Conservation (phyloP, 176 grass and related monocot species). For the Rhynchospora pubera region DNA sequence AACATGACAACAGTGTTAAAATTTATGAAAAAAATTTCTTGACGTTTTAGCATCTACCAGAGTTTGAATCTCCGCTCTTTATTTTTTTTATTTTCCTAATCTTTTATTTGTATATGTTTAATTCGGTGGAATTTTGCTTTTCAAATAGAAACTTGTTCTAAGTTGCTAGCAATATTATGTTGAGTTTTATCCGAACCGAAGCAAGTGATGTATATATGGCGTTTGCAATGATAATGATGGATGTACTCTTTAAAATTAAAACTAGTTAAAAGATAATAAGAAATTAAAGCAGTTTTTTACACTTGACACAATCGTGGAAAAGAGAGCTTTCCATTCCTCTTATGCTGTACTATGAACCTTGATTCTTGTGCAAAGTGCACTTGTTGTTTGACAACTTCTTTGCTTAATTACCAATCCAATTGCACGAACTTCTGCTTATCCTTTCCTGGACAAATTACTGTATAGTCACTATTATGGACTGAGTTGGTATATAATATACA, state of each 20-base stretch:
- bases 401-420: constrained; percentile 15
- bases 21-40: too few species aligned
- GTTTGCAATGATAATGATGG: background rate
- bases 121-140: too few species aligned
- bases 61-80: too few species aligned
- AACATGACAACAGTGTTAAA: too few species aligned
- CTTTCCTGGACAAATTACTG: background rate
- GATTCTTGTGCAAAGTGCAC: constrained; percentile 7
- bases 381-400: constrained; percentile 1
- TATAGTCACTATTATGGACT: background rate
- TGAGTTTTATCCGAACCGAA: background rate
- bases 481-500: background rate
- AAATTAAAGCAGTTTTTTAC: background rate
- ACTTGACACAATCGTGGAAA: background rate
- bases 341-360: background rate
- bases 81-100: too few species aligned
- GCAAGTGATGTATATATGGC: background rate
- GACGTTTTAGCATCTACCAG: too few species aligned
- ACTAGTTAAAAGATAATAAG: background rate
- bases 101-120: too few species aligned
- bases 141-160: too few species aligned
- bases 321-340: constrained; percentile 8
- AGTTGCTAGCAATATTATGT: too few species aligned
- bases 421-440: background rate
- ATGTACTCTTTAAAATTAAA: background rate